Conservation (phyloP, 495 filamentous ascomycete genomes). For the Sordaria brevicollis region DNA sequence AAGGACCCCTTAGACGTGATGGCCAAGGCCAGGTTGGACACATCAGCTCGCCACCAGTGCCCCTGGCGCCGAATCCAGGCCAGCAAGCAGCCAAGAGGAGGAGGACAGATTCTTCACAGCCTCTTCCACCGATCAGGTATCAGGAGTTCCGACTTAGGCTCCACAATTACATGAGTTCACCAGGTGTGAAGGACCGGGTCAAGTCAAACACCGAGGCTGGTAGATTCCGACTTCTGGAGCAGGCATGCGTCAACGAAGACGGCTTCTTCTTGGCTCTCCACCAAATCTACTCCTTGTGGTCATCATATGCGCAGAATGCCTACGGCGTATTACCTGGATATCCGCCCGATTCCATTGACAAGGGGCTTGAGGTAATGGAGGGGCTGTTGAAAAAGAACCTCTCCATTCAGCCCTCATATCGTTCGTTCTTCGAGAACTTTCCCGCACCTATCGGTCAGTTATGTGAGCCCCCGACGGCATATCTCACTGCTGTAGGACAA, state of each 20-base stretch:
- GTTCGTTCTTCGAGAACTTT: conserved; percentile 44
- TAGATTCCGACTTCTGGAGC: conserved; percentile 42
- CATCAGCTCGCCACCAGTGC: background rate
- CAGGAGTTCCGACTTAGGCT: background rate
- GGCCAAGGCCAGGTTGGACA: background rate
- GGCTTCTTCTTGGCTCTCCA: conserved; percentile 56
- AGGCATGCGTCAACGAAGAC: conserved; percentile 49
- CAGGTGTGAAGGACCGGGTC: background rate
- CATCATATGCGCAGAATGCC: conserved; percentile 3
- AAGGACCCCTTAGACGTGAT: background rate
- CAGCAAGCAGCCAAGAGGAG: background rate
- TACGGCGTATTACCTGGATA: conserved; percentile 1
- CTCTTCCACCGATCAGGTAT: background rate
- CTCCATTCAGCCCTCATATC: conserved; percentile 21
- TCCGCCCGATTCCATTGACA: conserved; percentile 7
- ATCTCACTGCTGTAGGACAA: conserved; percentile 6
- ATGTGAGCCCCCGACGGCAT: conserved; percentile 4
- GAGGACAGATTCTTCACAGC: background rate
- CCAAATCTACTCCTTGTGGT: conserved; percentile 54
- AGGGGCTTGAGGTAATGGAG: conserved; percentile 29
- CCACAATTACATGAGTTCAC: background rate
- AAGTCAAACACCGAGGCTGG: conserved; percentile 30
- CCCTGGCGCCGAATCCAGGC: background rate
- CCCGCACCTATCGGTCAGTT: conserved; percentile 30
- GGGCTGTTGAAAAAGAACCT: conserved; percentile 30